These are phyloP conservation scores for Hypholoma fasciculare DNA, from an alignment of 768 basidiomycete species.

Conservation along the genomic window DNA sequence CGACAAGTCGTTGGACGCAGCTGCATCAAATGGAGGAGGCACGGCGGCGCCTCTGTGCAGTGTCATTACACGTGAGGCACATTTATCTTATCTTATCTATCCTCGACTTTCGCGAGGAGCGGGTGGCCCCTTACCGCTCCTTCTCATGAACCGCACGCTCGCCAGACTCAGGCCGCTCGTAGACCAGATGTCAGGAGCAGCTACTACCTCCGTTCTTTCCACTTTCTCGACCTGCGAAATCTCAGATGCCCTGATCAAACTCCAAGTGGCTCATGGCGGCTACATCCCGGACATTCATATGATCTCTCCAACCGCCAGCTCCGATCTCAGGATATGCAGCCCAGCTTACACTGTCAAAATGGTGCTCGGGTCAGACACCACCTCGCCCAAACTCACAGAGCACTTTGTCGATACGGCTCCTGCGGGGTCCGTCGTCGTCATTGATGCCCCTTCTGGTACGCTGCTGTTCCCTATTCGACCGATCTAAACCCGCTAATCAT, in stretches of 20 bases:
- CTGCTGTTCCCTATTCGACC: conserved; percentile 11
- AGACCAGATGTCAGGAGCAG: conserved; percentile 14
- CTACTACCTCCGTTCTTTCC: conserved; percentile 23
- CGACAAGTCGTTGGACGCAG: conserved; percentile 1
- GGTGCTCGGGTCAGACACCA: conserved; percentile 57
- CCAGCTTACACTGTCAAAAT: conserved; percentile 90
- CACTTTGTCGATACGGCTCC: conserved; percentile 87
- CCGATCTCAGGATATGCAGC: conserved; percentile 51
- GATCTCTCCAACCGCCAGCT: conserved; percentile 43
- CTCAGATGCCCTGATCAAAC: conserved; percentile 86
- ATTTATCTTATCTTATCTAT: conserved; percentile 24
- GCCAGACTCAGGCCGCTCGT: conserved; percentile 14
- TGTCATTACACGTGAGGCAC: conserved; percentile 11
- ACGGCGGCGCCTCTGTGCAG: background rate
- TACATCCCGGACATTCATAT: conserved; percentile 76
- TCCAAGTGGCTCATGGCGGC: conserved; percentile 71
- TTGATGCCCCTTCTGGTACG: conserved; percentile 72
- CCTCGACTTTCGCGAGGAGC: background rate
- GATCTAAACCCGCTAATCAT: conserved; percentile 18
- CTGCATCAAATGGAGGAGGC: background rate
- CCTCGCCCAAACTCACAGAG: conserved; percentile 59
- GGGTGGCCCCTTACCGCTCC: background rate
- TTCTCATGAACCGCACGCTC: conserved; percentile 16
- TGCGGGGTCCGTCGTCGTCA: conserved; percentile 64
- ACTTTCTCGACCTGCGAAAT: conserved; percentile 77